phyloP scores from a whole-genome alignment of 2,329 filamentous ascomycete species.

The Xylariaceae sp. region DNA sequence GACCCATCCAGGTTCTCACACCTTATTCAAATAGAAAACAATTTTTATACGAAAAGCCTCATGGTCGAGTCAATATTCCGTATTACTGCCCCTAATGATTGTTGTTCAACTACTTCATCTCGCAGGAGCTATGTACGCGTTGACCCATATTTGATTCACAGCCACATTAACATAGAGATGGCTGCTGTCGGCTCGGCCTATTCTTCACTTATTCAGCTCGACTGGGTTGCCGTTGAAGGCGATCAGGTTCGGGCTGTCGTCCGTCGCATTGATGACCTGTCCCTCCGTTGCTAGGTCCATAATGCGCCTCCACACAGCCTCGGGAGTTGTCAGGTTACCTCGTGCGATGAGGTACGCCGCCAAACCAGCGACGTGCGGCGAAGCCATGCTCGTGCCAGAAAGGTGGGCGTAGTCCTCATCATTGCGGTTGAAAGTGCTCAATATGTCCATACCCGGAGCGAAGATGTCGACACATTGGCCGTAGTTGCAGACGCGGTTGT shows the following conservation, averaged over 20 bases:
- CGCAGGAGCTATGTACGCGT: no score
- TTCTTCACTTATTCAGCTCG: not conserved
- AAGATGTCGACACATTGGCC: constrained; percentile 26
- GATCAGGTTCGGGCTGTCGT: constrained; percentile 26
- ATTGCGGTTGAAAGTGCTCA: constrained; percentile 21
- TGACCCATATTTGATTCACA: not conserved
- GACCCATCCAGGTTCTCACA: no score
- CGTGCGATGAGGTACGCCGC: constrained; percentile 27
- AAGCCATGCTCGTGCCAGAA: constrained; percentile 29
- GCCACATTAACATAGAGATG: not conserved
- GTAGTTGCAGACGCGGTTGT: constrained; percentile 24
- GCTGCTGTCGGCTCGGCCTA: not conserved
- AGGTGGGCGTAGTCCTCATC: constrained; percentile 18
- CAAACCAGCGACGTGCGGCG: constrained; percentile 28
- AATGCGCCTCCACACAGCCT: constrained; percentile 17
- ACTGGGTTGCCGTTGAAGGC: constrained; percentile 27
- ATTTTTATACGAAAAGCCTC: no score
- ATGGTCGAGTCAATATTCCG: no score
- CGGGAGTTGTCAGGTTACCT: constrained; percentile 19
- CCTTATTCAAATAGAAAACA: no score
- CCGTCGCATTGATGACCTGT: constrained; percentile 21
- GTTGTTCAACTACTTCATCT: no score
- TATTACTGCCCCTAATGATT: no score
- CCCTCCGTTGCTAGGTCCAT: constrained; percentile 20
- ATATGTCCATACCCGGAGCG: constrained; percentile 26